Base-by-base conservation (phyloP, 2,329 filamentous ascomycete species). In the Trichocomaceae sp. region DNA sequence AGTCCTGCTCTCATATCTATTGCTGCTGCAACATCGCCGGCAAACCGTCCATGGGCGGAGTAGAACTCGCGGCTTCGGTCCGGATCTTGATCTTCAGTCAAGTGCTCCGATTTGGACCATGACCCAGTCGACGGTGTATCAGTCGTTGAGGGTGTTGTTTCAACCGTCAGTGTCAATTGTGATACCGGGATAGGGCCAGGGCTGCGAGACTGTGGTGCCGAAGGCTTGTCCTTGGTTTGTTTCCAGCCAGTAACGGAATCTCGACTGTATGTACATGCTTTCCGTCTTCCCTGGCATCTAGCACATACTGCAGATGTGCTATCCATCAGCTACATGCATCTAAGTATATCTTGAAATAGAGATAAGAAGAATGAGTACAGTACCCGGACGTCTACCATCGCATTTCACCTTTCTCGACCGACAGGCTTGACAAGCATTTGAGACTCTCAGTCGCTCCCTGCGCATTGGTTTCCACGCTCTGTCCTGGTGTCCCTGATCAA, bases 351-450 rank as follows among this genome's bases (percentile, higher is more conserved):
- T 3, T 26, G 23, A 26, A 26, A 8, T 15, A 22, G 37, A 19
- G 37, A n/a, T n/a, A 37, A 23, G n/a, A 6, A 33, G 10, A 26
- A 7, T 26, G 15, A 35, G 19, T 10, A 45, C n/a, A 20, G 29
- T 59, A 61, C 59, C 56, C 5, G 59, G 60, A 15, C 56, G 59
- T 31, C 39, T 17, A 9, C 60, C 60, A 29, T 62, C 59, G 19
- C 60, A 62, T 57, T 62, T 62, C 10, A 46, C 26, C 50, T 62
- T 62, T 13, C 60, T 56, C 26, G 41, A 53, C 4, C 60, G 60
- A 49, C 60, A 62, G 10, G 48, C 42, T 29, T 59, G 54, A 46
- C 60, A 62, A 29, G 60, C 60, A 17, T n/a, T 59, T 15, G 56
- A 47, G 45, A 58, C 53, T 57, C 42, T 62, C 33, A 62, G 41